These are phyloP conservation scores for Pueraria montana DNA, from an alignment of 306 rosid species.

Conservation along the genomic window DNA sequence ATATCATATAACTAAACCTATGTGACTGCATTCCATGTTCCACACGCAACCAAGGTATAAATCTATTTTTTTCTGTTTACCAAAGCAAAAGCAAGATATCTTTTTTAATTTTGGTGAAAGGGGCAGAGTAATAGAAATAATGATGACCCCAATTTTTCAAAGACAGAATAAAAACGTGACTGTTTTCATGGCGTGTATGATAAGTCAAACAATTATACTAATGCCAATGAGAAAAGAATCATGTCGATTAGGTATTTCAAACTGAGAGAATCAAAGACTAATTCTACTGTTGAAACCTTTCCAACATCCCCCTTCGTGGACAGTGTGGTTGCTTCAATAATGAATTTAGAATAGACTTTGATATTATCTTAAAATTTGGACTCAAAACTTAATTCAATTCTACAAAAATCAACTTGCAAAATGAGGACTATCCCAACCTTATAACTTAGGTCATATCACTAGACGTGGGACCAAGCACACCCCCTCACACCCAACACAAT, in stretches of 20 bases:
- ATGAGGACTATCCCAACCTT: no score
- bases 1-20: background rate
- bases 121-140: background rate
- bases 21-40: background rate
- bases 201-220: background rate
- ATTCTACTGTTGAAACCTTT: no score
- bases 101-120: background rate
- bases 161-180: slow-evolving; percentile 14
- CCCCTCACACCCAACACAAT: no score
- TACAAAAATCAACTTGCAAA: no score
- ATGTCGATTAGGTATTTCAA: no score
- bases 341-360: background rate
- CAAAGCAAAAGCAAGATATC: background rate
- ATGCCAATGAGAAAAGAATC: background rate
- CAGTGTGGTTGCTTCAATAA: no score
- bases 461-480: no score
- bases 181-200: no score
- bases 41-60: background rate
- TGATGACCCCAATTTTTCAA: background rate
- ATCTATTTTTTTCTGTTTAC: background rate
- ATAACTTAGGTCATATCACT: no score
- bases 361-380: background rate
- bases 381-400: no score
- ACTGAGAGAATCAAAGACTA: no score
- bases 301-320: no score